These are phyloP conservation scores for Sugiyamaella castrensis DNA, from an alignment of 1,139 yeast species.

Conservation along the genomic window DNA sequence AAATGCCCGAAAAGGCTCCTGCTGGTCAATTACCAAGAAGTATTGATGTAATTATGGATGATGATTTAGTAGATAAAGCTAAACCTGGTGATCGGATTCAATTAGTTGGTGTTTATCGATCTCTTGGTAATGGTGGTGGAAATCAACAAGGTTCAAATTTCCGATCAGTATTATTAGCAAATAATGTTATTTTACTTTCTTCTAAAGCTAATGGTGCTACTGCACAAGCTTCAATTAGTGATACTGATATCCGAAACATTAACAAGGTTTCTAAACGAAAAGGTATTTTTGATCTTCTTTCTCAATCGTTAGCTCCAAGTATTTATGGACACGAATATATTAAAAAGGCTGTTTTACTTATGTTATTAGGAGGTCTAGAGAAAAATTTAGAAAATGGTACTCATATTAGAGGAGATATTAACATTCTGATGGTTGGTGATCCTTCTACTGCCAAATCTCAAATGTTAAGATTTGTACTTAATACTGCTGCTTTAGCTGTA, in stretches of 20 bases:
- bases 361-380: slow-evolving; percentile 93
- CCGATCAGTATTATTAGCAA: slow-evolving; percentile 76
- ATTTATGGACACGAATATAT: slow-evolving; percentile 91
- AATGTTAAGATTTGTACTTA: slow-evolving; percentile 85
- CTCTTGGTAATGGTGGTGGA: slow-evolving; percentile 81
- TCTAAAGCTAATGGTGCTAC: slow-evolving; percentile 81
- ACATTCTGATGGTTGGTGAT: slow-evolving; percentile 95
- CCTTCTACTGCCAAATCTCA: slow-evolving; percentile 99
- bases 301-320: slow-evolving; percentile 92
- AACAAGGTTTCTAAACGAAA: slow-evolving; percentile 60
- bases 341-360: slow-evolving; percentile 84
- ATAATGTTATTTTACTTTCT: slow-evolving; percentile 84
- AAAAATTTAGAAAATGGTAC: slow-evolving; percentile 94
- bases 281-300: slow-evolving; percentile 71
- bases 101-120: slow-evolving; percentile 89
- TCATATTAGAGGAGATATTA: slow-evolving; percentile 97
- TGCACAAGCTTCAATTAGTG: slow-evolving; percentile 71
- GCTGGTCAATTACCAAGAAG: slow-evolving; percentile 97
- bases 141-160: slow-evolving; percentile 55
- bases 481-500: slow-evolving; percentile 92
- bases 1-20: slow-evolving; percentile 98
- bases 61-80: slow-evolving; percentile 85
- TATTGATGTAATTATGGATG: slow-evolving; percentile 86
- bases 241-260: slow-evolving; percentile 81
- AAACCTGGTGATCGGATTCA: slow-evolving; percentile 98